Evolutionary conservation across 345 rosid species (phyloP).

Genomic region (Turritis glabra): DNA sequence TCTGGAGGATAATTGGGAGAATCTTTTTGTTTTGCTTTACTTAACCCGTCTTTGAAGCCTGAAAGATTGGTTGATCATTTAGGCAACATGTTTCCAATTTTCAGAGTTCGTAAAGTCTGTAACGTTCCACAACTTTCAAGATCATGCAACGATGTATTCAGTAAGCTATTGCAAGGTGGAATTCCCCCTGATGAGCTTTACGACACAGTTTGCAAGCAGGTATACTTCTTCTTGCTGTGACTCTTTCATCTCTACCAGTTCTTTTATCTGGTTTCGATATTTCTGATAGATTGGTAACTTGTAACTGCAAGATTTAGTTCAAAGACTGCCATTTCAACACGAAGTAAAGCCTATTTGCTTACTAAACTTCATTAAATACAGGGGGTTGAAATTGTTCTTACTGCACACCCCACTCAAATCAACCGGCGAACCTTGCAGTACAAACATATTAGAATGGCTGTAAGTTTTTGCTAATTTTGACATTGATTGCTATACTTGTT

Average conservation of each 20-base stretch:
- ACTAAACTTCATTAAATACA: constrained; percentile 36
- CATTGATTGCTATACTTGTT: constrained; percentile 12
- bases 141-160: constrained; percentile 85
- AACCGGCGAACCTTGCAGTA: constrained; percentile 90
- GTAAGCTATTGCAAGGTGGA: constrained; percentile 76
- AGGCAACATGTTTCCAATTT: constrained; percentile 8
- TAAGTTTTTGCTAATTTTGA: constrained; percentile 43
- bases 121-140: constrained; percentile 56
- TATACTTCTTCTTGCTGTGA: constrained; percentile 25
- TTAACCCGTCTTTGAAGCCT: background rate
- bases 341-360: constrained; percentile 14
- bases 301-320: constrained; percentile 7
- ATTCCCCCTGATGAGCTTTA: constrained; percentile 76
- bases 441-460: constrained; percentile 89
- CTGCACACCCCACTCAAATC: constrained; percentile 97
- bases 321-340: background rate
- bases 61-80: constrained; percentile 7
- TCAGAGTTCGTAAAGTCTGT: constrained; percentile 77
- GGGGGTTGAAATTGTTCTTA: constrained; percentile 96
- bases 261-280: background rate
- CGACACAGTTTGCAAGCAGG: constrained; percentile 89
- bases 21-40: background rate
- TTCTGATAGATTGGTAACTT: background rate
- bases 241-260: background rate
- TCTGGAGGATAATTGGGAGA: background rate